Evolutionary conservation across 2,329 filamentous ascomycete species (phyloP), one percentile per base, ranked within the genome.

Genomic region (Fusarium brevicatenulatum): DNA sequence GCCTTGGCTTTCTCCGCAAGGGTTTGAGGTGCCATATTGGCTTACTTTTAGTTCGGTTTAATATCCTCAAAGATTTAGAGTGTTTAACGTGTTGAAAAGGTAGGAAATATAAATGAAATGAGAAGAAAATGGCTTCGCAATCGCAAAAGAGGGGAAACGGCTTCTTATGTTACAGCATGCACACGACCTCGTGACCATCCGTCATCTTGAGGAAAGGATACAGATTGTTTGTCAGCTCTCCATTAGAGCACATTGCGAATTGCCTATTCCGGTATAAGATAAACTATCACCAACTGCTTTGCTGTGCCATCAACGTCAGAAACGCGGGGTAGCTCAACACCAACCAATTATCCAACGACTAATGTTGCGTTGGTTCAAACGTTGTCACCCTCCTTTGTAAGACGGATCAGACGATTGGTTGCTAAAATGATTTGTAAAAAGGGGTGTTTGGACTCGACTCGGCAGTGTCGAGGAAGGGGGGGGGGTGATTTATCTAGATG

Each of bases 1-100:
- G 68, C 72, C 36, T 67, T 72, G 32, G 72, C 72, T 18, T 74
- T 60, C n/a, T 74, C 72, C 37, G 72, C 61, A 23, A 68, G 30
- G 6, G 72, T 72, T 6, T 70, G 56, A 15, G 72, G 71, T 16
- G 71, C 71, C 71, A 74, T 74, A 2, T 13, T 19, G 5, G 5
- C 4, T 40, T 12, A 7, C 28, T 25, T 18, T 9, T 36, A 5
- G 23, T 37, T 10, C 18, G 28, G 19, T 10, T 6, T 25, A 10
- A 16, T 25, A 8, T 19, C 25, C 16, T 66, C 25, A 9, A 57
- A 16, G 28, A 18, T 25, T 11, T 15, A 25, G 5, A 12, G 7
- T 4, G 16, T 39, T 12, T 15, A n/a, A 10, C 13, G 39, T 1
- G 10, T 42, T 32, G 10, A n/a, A n/a, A 8, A 37, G 16, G 2